Base-by-base conservation (phyloP, 139 green algal genomes). In the Pleodorina starrii region DNA sequence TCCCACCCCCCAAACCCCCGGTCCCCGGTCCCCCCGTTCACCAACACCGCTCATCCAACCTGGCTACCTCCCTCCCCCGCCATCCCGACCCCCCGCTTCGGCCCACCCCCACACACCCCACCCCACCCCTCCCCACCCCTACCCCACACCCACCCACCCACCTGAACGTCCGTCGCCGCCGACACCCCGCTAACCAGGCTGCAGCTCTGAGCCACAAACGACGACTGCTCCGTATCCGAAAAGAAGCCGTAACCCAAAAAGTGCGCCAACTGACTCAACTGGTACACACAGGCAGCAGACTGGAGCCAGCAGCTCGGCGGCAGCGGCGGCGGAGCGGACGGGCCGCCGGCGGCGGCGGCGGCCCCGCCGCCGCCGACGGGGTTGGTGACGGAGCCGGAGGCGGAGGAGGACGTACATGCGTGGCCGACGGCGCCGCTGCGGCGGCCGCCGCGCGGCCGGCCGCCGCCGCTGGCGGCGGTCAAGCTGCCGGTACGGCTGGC, bases 181-280 rank as follows among this genome's bases (percentile, higher is more conserved):
- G 76, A 54, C 76, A 84, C 76, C 16, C 76, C 76, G 35, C 48
- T 71, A 11, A 84, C 50, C 32, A 84, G 51, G 32, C 50, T 72
- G 76, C 76, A 84, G 76, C 50, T 72, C 50, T 84, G 76, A 10
- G 76, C 76, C 46, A 84, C 76, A 46, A 84, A 84, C 14, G 76
- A 69, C 16, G 48, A 48, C 76, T 84, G 76, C 48, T 84, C 76
- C 9, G 50, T 72, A 17, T 84, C 76, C 14, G 38, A 59, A 21
- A 84, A 84, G 17, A 84, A 84, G 32, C 76, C 76, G 32, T 84
- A 84, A 14, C 76, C 76, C 35, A 84, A 48, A 35, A 84, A 84
- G 51, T 84, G 76, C 76, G 76, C 76, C 50, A 84, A n/a, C 76
- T 84, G 76, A 6, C 35, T 72, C 4, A 84, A 32, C 16, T 84